Evolutionary conservation across 1,139 yeast genomes (phyloP), one percentile per base, ranked within the genome.

Genomic region (Nakaseomyces nivariensis): DNA sequence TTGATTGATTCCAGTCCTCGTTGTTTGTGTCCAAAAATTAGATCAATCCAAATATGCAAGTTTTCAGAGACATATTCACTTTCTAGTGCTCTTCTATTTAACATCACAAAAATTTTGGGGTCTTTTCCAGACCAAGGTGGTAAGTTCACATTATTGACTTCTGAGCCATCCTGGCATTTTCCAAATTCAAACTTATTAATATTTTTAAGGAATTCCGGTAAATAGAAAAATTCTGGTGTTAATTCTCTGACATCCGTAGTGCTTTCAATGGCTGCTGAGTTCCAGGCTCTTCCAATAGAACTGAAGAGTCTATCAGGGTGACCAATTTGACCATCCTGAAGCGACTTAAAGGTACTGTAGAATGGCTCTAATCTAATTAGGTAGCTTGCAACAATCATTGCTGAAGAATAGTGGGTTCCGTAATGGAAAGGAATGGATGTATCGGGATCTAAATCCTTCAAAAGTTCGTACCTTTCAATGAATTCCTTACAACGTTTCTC

Each of bases 351-450:
- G 0, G 94, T 82, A 51, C 84, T 86, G 2, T 84, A 90, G 64
- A 81, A 85, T 0, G 96, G 96, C 54, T 81, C 77, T 34, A 86
- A 59, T 47, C 96, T 72, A 41, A 87, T 85, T 54, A 87, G 66
- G 57, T 77, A 87, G 0, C 92, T 82, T 0, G 94, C 76, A 2
- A 85, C 95, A 59, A 87, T 86, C 96, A 87, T 87, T 0, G 96
- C 95, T 0, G 95, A 85, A 0, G 95, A 86, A 63, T 87, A 87
- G 64, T 87, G 96, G 0, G 96, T 87, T 3, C 96, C 96, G 61
- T 87, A 87, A 64, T 87, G 95, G 66, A 87, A 87, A 0, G 96
- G 85, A 0, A 41, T 6, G 89, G 88, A 0, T 76, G 63, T 26
- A 62, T 60, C 33, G 74, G 72, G 50, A 1, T 68, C 69, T 10